These are phyloP conservation scores for Xerocomus nothofagi DNA, from an alignment of 1,284 basidiomycete genomes.

Conservation along the genomic window DNA sequence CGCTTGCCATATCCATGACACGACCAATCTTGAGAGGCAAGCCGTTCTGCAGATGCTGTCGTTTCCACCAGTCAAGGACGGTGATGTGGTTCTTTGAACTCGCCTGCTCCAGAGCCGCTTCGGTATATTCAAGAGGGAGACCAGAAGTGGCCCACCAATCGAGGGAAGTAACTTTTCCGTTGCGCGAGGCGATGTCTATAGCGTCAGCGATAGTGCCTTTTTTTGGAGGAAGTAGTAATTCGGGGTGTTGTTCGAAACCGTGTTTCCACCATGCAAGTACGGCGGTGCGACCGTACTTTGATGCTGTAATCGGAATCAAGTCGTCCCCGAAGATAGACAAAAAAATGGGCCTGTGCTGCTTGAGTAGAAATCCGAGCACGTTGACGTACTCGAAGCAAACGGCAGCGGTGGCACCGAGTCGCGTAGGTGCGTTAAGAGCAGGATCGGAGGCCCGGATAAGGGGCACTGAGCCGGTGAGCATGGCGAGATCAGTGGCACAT, in stretches of 20 bases:
- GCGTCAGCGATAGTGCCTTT: slow-evolving; percentile 56
- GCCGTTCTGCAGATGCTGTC: slow-evolving; percentile 42
- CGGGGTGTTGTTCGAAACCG: slow-evolving; percentile 56
- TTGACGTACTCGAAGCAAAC: slow-evolving; percentile 75
- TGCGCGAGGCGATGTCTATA: slow-evolving; percentile 69
- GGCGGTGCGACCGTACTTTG: slow-evolving; percentile 66
- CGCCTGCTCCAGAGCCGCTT: slow-evolving; percentile 72
- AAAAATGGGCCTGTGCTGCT: slow-evolving; percentile 62
- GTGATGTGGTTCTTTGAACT: slow-evolving; percentile 69
- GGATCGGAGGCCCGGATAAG: slow-evolving; percentile 59
- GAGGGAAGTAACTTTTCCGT: slow-evolving; percentile 62
- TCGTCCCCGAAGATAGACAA: slow-evolving; percentile 58
- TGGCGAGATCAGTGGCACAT: slow-evolving; percentile 62
- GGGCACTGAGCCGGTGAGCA: slow-evolving; percentile 62
- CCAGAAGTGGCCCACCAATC: slow-evolving; percentile 70
- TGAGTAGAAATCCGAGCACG: slow-evolving; percentile 69
- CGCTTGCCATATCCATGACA: slow-evolving; percentile 78
- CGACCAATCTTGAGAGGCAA: slow-evolving; percentile 76
- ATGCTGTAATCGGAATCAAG: slow-evolving; percentile 71
- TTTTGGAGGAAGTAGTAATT: slow-evolving; percentile 53
- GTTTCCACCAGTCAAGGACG: slow-evolving; percentile 80
- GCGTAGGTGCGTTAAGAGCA: slow-evolving; percentile 57
- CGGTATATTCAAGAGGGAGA: slow-evolving; percentile 66
- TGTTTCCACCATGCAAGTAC: slow-evolving; percentile 82
- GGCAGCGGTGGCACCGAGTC: slow-evolving; percentile 61